Percentiles rank a stretch among this genome's conserved stretches.
Conservation (phyloP, 768 basidiomycete species). For the Termitomyces sp. region DNA sequence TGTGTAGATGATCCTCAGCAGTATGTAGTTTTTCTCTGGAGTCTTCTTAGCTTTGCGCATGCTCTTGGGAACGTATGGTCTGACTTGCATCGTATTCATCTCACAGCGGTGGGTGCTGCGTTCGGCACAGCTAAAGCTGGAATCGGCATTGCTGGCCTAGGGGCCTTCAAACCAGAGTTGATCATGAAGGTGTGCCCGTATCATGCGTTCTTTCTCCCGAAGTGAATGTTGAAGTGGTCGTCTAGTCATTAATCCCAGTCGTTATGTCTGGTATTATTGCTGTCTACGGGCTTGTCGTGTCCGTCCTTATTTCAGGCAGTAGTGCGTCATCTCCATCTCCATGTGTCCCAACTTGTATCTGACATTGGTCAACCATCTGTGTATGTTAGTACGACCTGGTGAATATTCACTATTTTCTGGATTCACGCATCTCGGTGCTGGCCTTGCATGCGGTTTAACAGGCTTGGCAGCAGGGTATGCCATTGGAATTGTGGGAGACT, state of each 20-base stretch:
- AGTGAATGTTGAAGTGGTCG: neutral
- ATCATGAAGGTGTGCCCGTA: slow-evolving; percentile 83
- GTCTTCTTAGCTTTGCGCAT: neutral
- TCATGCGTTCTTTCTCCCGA: neutral
- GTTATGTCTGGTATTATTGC: slow-evolving; percentile 99
- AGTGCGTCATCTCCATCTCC: slow-evolving; percentile 23
- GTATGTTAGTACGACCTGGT: slow-evolving; percentile 48
- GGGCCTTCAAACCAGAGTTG: slow-evolving; percentile 90
- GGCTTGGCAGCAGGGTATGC: slow-evolving; percentile 93
- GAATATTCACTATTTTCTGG: slow-evolving; percentile 83
- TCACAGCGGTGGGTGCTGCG: slow-evolving; percentile 84
- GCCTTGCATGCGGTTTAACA: slow-evolving; percentile 85
- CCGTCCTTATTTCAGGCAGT: slow-evolving; percentile 80
- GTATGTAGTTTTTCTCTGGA: slow-evolving; percentile 41
- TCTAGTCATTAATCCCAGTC: slow-evolving; percentile 88
- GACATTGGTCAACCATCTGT: neutral
- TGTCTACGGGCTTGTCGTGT: slow-evolving; percentile 94
- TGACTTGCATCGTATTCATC: slow-evolving; percentile 3
- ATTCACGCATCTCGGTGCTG: slow-evolving; percentile 89
- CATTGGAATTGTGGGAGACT: slow-evolving; percentile 90
- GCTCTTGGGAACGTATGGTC: neutral
- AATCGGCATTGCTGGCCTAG: slow-evolving; percentile 94
- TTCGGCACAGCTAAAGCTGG: slow-evolving; percentile 96
- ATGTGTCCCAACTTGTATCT: neutral
- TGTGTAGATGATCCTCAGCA: slow-evolving; percentile 89